These are phyloP conservation scores for Clarkia xantiana DNA, from an alignment of 345 rosid species.

Conservation along the genomic window DNA sequence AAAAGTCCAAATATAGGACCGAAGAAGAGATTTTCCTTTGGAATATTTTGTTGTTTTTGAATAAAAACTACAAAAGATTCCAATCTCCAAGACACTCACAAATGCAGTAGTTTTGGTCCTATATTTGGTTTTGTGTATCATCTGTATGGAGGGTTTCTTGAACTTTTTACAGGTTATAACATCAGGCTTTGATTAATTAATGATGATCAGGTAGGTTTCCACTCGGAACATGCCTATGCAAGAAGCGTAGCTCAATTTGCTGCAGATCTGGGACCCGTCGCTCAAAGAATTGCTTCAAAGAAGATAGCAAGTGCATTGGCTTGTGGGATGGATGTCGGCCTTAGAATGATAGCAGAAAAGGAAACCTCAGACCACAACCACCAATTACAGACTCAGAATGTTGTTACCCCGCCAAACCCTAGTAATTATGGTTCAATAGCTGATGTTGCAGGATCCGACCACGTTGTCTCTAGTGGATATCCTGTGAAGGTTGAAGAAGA, in stretches of 20 bases:
- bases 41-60: no score
- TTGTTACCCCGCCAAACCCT: no score
- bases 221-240: constrained; percentile 62
- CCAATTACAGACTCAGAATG: constrained; percentile 10
- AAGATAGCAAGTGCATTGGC: constrained; percentile 56
- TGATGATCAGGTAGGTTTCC: constrained; percentile 59
- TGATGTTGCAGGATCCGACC: no score
- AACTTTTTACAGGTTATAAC: constrained; percentile 5
- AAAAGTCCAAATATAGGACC: no score
- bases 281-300: constrained; percentile 60
- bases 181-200: constrained; percentile 4
- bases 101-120: no score
- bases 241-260: constrained; percentile 85
- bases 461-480: no score
- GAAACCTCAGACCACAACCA: constrained; percentile 23
- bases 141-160: not conserved
- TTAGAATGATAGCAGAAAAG: constrained; percentile 79
- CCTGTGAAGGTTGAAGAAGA: constrained; percentile 20
- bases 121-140: not conserved
- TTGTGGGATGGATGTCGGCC: constrained; percentile 41
- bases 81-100: no score
- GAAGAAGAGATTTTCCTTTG: no score
- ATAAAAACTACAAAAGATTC: no score
- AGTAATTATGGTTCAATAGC: no score
- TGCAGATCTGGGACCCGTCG: constrained; percentile 70